Base-by-base conservation (phyloP, 306 rosid genomes). In the Prunus mongolica region DNA sequence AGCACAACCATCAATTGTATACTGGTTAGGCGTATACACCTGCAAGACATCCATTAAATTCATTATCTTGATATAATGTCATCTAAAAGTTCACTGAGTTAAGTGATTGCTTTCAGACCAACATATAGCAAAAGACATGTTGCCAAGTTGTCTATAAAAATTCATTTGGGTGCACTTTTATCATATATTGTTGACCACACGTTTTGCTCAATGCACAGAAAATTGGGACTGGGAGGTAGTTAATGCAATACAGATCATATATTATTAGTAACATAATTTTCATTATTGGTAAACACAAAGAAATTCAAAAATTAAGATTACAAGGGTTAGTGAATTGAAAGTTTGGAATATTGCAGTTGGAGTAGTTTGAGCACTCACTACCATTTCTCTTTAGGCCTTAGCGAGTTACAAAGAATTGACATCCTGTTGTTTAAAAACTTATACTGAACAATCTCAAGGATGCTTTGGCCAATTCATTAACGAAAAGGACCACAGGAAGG, bases 1-100 rank as follows among this genome's bases (percentile, higher is more conserved):
- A 24, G 86, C 84, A 46, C 88, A 82, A 47, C 88, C 86, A 75
- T 76, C 82, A 27, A 30, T 24, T 65, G 60, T 24, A 22, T 1
- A 6, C 8, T 45, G 9, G 6, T 54, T 38, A 4, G 41, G 20
- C 0, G 55, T 20, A 57, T 18, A 83, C 18, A 47, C 5, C 86
- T 82, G 83, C 51, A 74, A 77, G 47, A 28, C 34, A 52, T 44
- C 22, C 34, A 76, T 58, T 51, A 28, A 25, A 41, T 41, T 51
- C 30, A 69, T 22, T 62, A 58, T 19, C 58, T 14, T 18, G 41
- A 32, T 18, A 73, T 19, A 15, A 61, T 22, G 30, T 24, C 32
- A 71, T 38, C 51, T 38, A 38, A 38, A 55, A 70, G 38, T 12
- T 22, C 24, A 44, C 44, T n/a, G 5, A 24, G 56, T 38, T 19